Base-by-base conservation (phyloP, 2,329 filamentous ascomycete genomes). In the Colletotrichum sp. region DNA sequence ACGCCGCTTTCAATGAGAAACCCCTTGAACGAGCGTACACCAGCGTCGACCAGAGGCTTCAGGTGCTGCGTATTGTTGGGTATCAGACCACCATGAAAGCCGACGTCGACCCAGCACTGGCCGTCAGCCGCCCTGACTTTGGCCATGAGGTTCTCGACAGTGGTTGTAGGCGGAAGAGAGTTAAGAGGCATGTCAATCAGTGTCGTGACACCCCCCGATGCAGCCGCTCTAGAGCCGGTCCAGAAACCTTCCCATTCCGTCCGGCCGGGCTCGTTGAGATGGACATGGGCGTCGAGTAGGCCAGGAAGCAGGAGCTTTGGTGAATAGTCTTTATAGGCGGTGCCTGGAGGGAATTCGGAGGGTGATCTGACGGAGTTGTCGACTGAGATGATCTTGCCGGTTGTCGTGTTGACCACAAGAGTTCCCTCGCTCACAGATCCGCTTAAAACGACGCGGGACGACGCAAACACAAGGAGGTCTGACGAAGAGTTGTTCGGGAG, bases 161-260 rank as follows among this genome's bases (percentile, higher is more conserved):
- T 98, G 12, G 96, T 98, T 0, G 96, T 99, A 0, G 96, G 97
- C 39, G 96, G 97, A 70, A 99, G 98, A 62, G 96, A 96, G 86
- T 99, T 99, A 75, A 98, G 86, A 43, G 97, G 97, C 97, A 99
- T 99, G 85, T 98, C 97, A 81, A 99, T 88, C 12, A 99, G 95
- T 0, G 97, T 98, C 6, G 97, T 99, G 32, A 98, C 97, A 80
- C 97, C 97, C 52, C 97, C 97, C 80, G 96, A 97, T 13, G 97
- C 96, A 6, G 97, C 97, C 34, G 97, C 97, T 80, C 94, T 91
- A 30, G 97, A 98, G 64, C 97, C 97, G 1, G 96, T 98, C 88
- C 94, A 94, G 88, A 99, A 99, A 15, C 97, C 97, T 83, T 99
- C 97, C 97, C 97, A 98, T 90, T 98, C 96, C 68, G 96, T 98